A percentile compares a stretch with the other conserved stretches of the same genome.
These are phyloP conservation scores for Fusarium illudens DNA, from an alignment of 2,329 filamentous ascomycete species.

Conservation along the genomic window DNA sequence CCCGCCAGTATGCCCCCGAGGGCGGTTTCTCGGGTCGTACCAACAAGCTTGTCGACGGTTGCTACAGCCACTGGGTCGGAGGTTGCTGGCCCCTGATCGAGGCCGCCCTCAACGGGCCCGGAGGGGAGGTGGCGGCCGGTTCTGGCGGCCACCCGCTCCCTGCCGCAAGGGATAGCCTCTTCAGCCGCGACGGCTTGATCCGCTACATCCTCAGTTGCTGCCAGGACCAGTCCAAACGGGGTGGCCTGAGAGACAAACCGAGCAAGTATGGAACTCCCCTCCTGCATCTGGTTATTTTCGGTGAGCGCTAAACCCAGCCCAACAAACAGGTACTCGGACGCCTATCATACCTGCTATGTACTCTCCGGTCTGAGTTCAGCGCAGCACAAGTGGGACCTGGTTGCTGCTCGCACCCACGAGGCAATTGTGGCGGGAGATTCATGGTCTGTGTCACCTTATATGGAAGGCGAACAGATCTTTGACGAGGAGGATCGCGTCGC, in stretches of 20 bases:
- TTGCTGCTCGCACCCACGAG: constrained; percentile 44
- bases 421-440: constrained; percentile 49
- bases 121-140: constrained; percentile 42
- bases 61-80: constrained; percentile 98
- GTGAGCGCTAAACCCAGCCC: constrained; percentile 33
- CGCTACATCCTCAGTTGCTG: constrained; percentile 92
- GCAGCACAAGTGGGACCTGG: constrained; percentile 72
- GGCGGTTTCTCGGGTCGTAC: constrained; percentile 93
- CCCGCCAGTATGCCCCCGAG: constrained; percentile 88
- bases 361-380: constrained; percentile 84
- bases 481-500: constrained; percentile 74
- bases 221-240: constrained; percentile 74
- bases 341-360: constrained; percentile 94
- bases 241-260: constrained; percentile 93
- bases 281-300: constrained; percentile 17
- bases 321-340: constrained; percentile 72
- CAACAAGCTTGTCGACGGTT: constrained; percentile 97
- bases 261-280: constrained; percentile 70
- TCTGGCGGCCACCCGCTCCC: constrained; percentile 43
- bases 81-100: constrained; percentile 93
- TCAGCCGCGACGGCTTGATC: constrained; percentile 84
- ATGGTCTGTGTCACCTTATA: constrained; percentile 60
- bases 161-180: constrained; percentile 61
- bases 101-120: constrained; percentile 71
- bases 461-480: constrained; percentile 69